These are phyloP conservation scores for Trichoderma gracile DNA, from an alignment of 2,329 filamentous ascomycete species.

Conservation along the genomic window DNA sequence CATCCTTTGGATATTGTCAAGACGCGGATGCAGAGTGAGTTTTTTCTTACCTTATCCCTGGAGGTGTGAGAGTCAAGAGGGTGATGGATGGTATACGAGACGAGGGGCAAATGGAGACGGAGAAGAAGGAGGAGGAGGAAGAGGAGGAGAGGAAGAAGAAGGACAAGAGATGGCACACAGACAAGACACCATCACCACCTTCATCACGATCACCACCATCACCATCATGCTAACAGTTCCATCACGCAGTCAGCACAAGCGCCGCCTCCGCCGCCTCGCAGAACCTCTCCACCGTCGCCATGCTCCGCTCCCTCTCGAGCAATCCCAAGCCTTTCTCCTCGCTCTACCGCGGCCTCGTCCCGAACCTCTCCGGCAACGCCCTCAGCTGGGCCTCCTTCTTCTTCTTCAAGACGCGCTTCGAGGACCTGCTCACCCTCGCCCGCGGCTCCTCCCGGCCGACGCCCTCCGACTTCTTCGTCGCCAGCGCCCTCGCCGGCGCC, in stretches of 20 bases:
- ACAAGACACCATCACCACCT: not conserved
- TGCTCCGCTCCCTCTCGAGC: slow-evolving; percentile 52
- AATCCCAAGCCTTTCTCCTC: slow-evolving; percentile 62
- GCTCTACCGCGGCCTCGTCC: slow-evolving; percentile 85
- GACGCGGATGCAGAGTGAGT: slow-evolving; percentile 83
- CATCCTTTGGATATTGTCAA: slow-evolving; percentile 96
- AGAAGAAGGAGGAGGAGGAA: not conserved
- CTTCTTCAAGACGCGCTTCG: slow-evolving; percentile 65
- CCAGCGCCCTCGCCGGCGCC: slow-evolving; percentile 70
- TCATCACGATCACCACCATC: not conserved
- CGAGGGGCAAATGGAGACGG: not conserved
- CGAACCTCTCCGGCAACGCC: slow-evolving; percentile 89
- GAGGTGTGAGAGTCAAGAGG: not conserved
- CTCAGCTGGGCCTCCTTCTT: slow-evolving; percentile 93
- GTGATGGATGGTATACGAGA: not conserved
- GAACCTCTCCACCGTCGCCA: slow-evolving; percentile 51
- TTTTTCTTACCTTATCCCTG: not conserved
- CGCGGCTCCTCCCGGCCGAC: slow-evolving; percentile 33
- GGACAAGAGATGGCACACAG: not conserved
- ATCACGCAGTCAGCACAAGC: slow-evolving; percentile 52
- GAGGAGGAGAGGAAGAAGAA: not conserved
- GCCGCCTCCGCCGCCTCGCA: slow-evolving; percentile 41
- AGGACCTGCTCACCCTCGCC: slow-evolving; percentile 46
- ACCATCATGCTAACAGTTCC: slow-evolving; percentile 16
- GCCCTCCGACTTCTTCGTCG: slow-evolving; percentile 75